Evolutionary conservation across 2,329 filamentous ascomycete genomes (phyloP), one percentile per base, ranked within the genome.

Genomic region (Fusarium napiforme): DNA sequence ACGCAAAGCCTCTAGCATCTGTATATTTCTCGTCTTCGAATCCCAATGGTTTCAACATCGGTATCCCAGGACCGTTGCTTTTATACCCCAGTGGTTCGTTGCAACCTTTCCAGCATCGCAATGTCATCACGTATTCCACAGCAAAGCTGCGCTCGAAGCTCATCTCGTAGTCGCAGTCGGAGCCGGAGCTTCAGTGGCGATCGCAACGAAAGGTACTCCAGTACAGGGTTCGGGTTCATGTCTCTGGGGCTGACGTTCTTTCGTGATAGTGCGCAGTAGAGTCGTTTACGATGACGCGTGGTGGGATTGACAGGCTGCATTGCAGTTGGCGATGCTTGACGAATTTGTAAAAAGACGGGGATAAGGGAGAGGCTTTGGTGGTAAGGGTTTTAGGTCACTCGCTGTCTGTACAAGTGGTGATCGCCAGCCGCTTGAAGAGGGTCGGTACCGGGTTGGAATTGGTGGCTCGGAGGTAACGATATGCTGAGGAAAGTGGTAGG

Each of bases 231-330:
- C 7, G 16, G 23, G 23, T 5, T 4, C 2, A 9, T 45, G 16
- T 19, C 11, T 26, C 43, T 26, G 5, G 8, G 4, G 1, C 0
- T 26, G 11, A 36, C 34, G 16, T 9, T 26, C 11, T 46, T 28
- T 28, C 5, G 23, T 9, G 8, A 2, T 19, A 1, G 11, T 7
- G 16, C 43, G 7, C 8, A 19, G 18, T 19, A 5, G 0, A 0
- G 11, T 2, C 11, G 8, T 28, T 9, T 23, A 19, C 1, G 5
- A 9, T 3, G 23, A 14, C 5, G 43, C 7, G 19, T 19, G 2
- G 11, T 19, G 11, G 5, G 23, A 45, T 0, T 2, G 4, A 19
- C 9, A 3, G 16, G 4, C 16, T 1, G 23, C 1, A 1, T 9
- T 18, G 2, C 11, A 19, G 7, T 7, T 26, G 43, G 16, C 11